These are phyloP conservation scores for Monascus purpureus DNA, from an alignment of 495 filamentous ascomycete genomes.

Conservation along the genomic window DNA sequence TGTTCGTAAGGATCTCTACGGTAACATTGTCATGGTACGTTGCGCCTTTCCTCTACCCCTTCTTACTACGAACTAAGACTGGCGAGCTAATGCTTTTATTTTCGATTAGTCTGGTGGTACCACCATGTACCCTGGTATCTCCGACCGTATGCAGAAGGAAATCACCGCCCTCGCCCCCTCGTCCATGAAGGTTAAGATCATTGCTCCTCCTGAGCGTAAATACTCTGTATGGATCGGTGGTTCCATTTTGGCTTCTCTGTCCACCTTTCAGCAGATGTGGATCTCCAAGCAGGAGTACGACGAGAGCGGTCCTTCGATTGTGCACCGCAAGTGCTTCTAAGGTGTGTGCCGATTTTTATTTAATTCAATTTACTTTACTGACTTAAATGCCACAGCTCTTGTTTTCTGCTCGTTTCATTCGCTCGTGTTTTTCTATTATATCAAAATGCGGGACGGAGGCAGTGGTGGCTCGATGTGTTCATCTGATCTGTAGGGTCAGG, in stretches of 20 bases:
- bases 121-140: constrained; percentile 99
- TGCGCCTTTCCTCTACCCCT: neutral
- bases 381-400: constrained; percentile 9
- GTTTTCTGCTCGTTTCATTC: constrained; percentile 20
- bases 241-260: constrained; percentile 97
- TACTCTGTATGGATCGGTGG: constrained; percentile 99
- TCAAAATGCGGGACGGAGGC: constrained; percentile 34
- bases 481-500: constrained; percentile 34
- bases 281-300: constrained; percentile 99
- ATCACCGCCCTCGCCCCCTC: constrained; percentile 98
- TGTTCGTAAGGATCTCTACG: constrained; percentile 97
- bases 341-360: constrained; percentile 27
- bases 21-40: constrained; percentile 98
- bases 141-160: constrained; percentile 99
- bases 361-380: too few species aligned
- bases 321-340: constrained; percentile 99
- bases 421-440: constrained; percentile 37
- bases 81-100: constrained; percentile 8
- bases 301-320: constrained; percentile 97
- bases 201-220: constrained; percentile 63
- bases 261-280: constrained; percentile 99
- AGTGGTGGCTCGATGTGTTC: constrained; percentile 29
- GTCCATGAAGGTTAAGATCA: constrained; percentile 77
- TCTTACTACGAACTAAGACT: neutral
- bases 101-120: constrained; percentile 79